Evolutionary conservation across 257 asterid species (phyloP).

Genomic region (Cynanchum wilfordii): DNA sequence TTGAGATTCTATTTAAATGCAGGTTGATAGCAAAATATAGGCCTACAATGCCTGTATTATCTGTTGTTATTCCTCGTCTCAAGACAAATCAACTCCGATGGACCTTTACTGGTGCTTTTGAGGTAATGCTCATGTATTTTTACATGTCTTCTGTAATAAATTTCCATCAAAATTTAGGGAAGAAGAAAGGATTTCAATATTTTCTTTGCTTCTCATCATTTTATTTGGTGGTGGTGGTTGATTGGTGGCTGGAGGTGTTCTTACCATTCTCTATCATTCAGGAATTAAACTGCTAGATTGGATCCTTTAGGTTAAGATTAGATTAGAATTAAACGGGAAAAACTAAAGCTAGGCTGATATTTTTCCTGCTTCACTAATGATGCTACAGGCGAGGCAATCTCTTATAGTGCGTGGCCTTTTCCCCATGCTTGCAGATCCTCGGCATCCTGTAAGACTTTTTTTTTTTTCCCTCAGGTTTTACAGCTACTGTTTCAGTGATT

Average conservation of each 20-base stretch:
- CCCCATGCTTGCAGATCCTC: constrained; percentile 93
- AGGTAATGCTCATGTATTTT: constrained; percentile 36
- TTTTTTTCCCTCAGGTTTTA: not conserved
- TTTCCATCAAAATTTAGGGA: not conserved
- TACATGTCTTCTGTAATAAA: not conserved
- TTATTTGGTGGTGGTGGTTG: not conserved
- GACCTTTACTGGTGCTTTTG: constrained; percentile 89
- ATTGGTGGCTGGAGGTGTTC: not conserved
- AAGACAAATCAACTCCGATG: constrained; percentile 87
- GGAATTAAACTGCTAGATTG: not conserved
- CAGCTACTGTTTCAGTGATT: not conserved
- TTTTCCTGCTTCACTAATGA: not conserved
- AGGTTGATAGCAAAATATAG: constrained; percentile 88
- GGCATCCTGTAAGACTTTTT: constrained; percentile 66
- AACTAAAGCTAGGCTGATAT: not conserved
- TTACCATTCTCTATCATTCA: not conserved
- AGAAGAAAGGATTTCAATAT: not conserved
- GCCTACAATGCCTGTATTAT: constrained; percentile 91
- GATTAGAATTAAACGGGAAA: not conserved
- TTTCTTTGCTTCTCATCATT: not conserved
- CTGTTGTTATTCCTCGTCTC: constrained; percentile 90
- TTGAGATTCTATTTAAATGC: constrained; percentile 14
- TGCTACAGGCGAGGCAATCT: constrained; percentile 80
- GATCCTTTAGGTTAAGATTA: not conserved
- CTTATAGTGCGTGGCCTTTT: constrained; percentile 84